A percentile compares a stretch with the other conserved stretches of the same genome.
These are phyloP conservation scores for Silene coronaria DNA, from an alignment of 179 eudicot species.

Conservation along the genomic window DNA sequence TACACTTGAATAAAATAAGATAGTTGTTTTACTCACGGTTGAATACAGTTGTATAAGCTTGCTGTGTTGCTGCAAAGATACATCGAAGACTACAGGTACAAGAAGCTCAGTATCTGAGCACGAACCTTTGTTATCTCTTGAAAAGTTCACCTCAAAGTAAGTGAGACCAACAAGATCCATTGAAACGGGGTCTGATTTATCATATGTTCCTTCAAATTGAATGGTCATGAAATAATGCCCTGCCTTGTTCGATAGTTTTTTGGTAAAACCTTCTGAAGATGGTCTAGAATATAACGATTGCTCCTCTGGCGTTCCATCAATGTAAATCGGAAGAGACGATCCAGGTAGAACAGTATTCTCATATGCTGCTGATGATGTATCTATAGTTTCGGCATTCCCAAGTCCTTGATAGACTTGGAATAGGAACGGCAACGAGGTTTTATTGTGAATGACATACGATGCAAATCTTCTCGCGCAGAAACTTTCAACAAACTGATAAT, in stretches of 20 bases:
- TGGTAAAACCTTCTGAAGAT: slow-evolving; percentile 57
- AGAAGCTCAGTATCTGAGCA: slow-evolving; percentile 50
- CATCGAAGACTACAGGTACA: slow-evolving; percentile 92
- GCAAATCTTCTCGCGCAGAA: slow-evolving; percentile 58
- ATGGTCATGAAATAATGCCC: slow-evolving; percentile 69
- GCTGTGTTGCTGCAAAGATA: slow-evolving; percentile 72
- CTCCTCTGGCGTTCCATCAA: slow-evolving; percentile 66
- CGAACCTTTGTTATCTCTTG: slow-evolving; percentile 41
- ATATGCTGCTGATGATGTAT: slow-evolving; percentile 38
- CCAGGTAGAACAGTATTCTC: slow-evolving; percentile 55
- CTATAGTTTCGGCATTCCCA: slow-evolving; percentile 38
- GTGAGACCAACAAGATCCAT: slow-evolving; percentile 95
- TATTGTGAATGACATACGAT: slow-evolving; percentile 72
- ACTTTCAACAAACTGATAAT: slow-evolving; percentile 39
- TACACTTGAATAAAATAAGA: slow-evolving; percentile 11
- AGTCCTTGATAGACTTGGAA: slow-evolving; percentile 57
- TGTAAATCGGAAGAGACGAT: slow-evolving; percentile 59
- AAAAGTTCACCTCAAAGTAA: slow-evolving; percentile 82
- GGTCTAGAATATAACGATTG: slow-evolving; percentile 47
- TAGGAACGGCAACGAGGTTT: slow-evolving; percentile 73
- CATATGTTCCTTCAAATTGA: slow-evolving; percentile 77
- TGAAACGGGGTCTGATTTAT: slow-evolving; percentile 71
- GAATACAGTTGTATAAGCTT: slow-evolving; percentile 84
- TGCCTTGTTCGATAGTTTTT: slow-evolving; percentile 46
- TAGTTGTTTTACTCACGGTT: slow-evolving; percentile 52